These are phyloP conservation scores for Wallacemonas sp. DNA, from an alignment of 208 protist species.

Conservation along the genomic window DNA sequence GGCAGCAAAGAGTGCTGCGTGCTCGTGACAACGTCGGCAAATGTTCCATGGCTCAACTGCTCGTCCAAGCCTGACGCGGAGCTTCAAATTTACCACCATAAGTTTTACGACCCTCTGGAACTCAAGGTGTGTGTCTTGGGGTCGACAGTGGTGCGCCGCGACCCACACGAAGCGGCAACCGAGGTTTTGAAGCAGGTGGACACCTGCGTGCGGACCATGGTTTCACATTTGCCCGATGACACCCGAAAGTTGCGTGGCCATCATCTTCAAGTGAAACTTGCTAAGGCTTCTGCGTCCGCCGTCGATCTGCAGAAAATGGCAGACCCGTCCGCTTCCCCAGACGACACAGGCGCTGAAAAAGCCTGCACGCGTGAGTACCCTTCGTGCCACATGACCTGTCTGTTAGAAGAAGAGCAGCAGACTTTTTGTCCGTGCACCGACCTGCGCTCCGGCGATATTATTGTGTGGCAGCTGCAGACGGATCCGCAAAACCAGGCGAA, in stretches of 20 bases:
- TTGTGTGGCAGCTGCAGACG: constrained; percentile 64
- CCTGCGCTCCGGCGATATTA: constrained; percentile 64
- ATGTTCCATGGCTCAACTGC: constrained; percentile 34
- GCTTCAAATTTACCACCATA: constrained; percentile 82
- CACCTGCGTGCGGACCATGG: constrained; percentile 46
- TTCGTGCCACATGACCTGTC: constrained; percentile 24
- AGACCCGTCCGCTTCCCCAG: background rate
- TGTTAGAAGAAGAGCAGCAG: constrained; percentile 48
- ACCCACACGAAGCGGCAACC: constrained; percentile 20
- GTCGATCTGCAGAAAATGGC: background rate
- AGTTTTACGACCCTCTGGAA: constrained; percentile 80
- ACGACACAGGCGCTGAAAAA: background rate
- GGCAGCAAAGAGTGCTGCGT: constrained; percentile 69
- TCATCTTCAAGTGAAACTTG: constrained; percentile 21
- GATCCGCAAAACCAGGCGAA: constrained; percentile 39
- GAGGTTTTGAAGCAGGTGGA: constrained; percentile 48
- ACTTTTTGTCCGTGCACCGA: constrained; percentile 39
- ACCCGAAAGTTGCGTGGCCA: constrained; percentile 36
- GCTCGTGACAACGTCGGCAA: constrained; percentile 48
- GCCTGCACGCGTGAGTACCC: constrained; percentile 9
- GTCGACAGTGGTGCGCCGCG: constrained; percentile 55
- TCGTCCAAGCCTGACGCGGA: constrained; percentile 22
- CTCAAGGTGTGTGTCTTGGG: constrained; percentile 74
- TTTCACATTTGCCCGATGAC: constrained; percentile 47
- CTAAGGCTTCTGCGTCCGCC: background rate